These are phyloP conservation scores for Theobroma cacao DNA, from an alignment of 345 rosid genomes.

Conservation along the genomic window DNA sequence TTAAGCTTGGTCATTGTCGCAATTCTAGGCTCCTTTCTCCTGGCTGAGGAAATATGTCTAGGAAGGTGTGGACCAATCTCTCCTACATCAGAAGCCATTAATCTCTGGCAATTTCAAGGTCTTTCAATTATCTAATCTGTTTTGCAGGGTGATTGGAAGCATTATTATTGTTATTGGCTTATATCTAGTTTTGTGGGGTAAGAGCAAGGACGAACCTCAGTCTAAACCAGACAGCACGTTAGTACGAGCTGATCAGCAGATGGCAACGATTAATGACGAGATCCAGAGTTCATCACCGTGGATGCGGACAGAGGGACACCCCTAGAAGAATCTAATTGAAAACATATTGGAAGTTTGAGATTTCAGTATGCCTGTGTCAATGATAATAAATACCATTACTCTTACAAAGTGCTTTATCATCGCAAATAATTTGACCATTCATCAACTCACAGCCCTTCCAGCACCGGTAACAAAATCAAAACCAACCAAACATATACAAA, in stretches of 20 bases:
- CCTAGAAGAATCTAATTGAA: neutral
- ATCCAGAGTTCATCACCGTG: neutral
- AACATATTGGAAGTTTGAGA: neutral
- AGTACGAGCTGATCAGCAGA: neutral
- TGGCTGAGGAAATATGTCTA: slow-evolving; percentile 42
- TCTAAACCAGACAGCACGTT: neutral
- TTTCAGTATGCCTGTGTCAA: neutral
- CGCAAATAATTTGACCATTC: no score
- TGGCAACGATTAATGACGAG: neutral
- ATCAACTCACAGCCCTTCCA: no score
- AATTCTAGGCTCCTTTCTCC: slow-evolving; percentile 45
- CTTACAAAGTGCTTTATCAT: no score
- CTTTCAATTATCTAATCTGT: neutral
- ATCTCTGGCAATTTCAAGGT: neutral
- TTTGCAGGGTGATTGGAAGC: slow-evolving; percentile 10
- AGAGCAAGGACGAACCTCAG: neutral
- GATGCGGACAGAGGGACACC: neutral
- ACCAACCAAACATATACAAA: neutral
- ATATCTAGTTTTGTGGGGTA: slow-evolving; percentile 14
- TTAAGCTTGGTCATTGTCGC: slow-evolving; percentile 59
- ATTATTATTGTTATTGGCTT: slow-evolving; percentile 2
- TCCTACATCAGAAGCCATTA: neutral
- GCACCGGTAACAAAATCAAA: neutral
- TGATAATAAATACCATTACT: no score
- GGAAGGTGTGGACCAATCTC: slow-evolving; percentile 47